Evolutionary conservation across 1,284 basidiomycete species (phyloP), one percentile per base, ranked within the genome.

Genomic region (Boletus albobrunnescens): DNA sequence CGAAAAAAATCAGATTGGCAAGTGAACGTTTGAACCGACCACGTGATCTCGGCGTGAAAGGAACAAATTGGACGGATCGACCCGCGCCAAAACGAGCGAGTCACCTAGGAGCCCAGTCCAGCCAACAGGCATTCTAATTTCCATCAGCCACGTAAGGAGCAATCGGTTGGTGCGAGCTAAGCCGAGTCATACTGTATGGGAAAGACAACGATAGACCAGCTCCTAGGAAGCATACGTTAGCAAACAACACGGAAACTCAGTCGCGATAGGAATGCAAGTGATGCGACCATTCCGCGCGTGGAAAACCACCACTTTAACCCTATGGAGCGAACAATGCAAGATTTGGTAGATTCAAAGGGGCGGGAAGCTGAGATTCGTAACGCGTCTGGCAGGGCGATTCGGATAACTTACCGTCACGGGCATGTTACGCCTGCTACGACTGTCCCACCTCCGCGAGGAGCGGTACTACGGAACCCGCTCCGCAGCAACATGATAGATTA

Each of bases 251-350:
- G 37, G 40, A 39, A 60, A 26, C 44, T 56, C 47, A 48, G 57
- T 51, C 26, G 36, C 49, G 57, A 50, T 32, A 35, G 39, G 37
- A 50, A 60, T 49, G 44, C 30, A 42, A 17, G 6, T 41, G 45
- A 50, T 48, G 46, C 33, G 41, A 49, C 27, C 27, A 35, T 50
- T 45, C 40, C 49, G 23, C 35, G 43, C 28, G 28, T 41, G 41
- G 46, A 57, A 51, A 41, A n/a, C 22, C 10, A 6, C 12, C 31
- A 41, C 57, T 47, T 49, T 63, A 52, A 36, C 59, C 58, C 45
- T 36, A 50, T 56, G 12, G 17, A 54, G 60, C 48, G 47, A 35
- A 64, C 56, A 61, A 61, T 54, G 58, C 56, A 20, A 45, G 24
- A 60, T 64, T 24, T 24, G 36, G 57, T 44, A 56, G 46, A 32